Conservation (phyloP, 2,329 filamentous ascomycete genomes). For the Boeremia exigua region DNA sequence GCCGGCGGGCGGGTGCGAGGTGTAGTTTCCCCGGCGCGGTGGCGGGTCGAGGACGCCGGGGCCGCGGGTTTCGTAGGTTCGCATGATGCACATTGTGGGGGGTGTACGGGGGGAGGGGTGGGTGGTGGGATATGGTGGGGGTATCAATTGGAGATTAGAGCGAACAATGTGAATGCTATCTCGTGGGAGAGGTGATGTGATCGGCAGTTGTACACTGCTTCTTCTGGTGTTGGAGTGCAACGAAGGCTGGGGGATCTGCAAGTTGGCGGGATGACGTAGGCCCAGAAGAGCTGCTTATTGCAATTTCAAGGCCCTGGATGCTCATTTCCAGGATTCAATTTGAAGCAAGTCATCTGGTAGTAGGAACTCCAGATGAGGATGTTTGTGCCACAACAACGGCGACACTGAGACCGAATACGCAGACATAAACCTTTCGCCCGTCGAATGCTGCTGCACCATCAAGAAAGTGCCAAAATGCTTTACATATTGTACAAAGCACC, state of each 20-base stretch:
- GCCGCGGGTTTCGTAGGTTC: conserved; percentile 35
- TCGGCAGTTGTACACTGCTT: conserved; percentile 1
- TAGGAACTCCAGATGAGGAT: not conserved
- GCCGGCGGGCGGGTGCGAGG: conserved; percentile 42
- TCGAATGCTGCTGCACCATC: not conserved
- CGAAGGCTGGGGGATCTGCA: not conserved
- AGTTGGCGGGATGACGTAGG: conserved; percentile 15
- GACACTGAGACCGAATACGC: not conserved
- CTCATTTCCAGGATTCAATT: not conserved
- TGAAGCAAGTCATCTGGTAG: not conserved
- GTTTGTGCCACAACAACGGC: not conserved
- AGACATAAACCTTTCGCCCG: conserved; percentile 4
- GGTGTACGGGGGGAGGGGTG: not conserved
- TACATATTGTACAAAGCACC: conserved; percentile 21
- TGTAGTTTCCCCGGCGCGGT: conserved; percentile 39
- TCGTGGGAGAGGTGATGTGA: not conserved
- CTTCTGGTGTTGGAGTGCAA: conserved; percentile 13
- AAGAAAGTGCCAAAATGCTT: conserved; percentile 1
- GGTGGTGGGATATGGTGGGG: not conserved
- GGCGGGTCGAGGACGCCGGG: conserved; percentile 40
- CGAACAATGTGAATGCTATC: not conserved
- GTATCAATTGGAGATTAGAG: not conserved
- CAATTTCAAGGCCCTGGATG: not conserved
- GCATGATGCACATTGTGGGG: conserved; percentile 43
- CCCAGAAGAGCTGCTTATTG: conserved; percentile 1